These are phyloP conservation scores for Urostyla sp. DNA, from an alignment of 73 alveolate genomes.

Conservation along the genomic window DNA sequence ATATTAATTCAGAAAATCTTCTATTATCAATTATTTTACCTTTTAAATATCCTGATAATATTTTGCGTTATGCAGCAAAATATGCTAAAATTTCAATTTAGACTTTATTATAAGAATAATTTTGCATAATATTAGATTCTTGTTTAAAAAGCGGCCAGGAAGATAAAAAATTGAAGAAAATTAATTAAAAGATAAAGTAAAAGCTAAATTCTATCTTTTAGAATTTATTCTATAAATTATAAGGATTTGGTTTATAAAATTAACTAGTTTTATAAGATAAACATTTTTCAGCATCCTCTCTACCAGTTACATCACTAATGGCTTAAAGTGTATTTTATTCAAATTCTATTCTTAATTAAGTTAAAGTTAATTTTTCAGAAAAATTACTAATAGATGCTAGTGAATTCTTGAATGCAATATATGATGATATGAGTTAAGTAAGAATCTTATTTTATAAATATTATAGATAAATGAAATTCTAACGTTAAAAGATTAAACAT, in stretches of 20 bases:
- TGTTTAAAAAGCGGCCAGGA: neutral
- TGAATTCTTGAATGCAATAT: constrained; percentile 59
- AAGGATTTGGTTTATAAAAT: neutral
- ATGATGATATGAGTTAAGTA: constrained; percentile 61
- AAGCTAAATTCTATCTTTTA: constrained; percentile 25
- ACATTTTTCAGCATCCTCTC: constrained; percentile 35
- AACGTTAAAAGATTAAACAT: constrained; percentile 47
- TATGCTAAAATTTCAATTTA: neutral
- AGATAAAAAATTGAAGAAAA: neutral
- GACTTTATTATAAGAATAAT: neutral
- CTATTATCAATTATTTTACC: constrained; percentile 26
- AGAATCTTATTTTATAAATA: no score
- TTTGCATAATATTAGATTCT: constrained; percentile 5
- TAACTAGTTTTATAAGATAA: neutral
- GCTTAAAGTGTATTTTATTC: neutral
- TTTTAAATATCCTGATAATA: constrained; percentile 30
- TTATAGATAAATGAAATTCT: constrained; percentile 53
- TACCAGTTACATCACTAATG: constrained; percentile 30
- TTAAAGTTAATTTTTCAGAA: constrained; percentile 32
- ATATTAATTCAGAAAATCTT: neutral
- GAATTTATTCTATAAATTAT: constrained; percentile 6
- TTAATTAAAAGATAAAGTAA: neutral
- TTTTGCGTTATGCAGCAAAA: constrained; percentile 12
- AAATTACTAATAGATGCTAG: constrained; percentile 51
- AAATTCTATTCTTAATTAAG: neutral